phyloP scores from a whole-genome alignment of 768 basidiomycete genomes.

The Pleurotus salmoneostramineus region DNA sequence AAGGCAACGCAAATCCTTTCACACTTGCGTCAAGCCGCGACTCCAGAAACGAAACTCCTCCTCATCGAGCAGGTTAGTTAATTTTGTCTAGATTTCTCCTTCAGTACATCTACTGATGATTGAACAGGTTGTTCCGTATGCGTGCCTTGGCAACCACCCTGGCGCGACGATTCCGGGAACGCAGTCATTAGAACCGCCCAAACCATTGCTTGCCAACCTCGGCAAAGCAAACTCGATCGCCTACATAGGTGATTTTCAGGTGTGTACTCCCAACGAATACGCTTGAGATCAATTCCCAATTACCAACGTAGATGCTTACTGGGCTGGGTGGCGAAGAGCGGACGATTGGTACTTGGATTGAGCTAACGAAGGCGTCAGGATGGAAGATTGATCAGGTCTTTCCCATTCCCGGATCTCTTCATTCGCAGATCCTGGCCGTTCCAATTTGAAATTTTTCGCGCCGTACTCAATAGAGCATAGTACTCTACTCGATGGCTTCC shows the following conservation, averaged over 20 bases:
- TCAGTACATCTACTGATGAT: background rate
- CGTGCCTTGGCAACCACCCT: constrained; percentile 10
- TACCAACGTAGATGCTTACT: constrained; percentile 21
- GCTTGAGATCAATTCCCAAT: background rate
- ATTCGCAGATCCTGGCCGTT: background rate
- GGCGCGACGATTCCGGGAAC: background rate
- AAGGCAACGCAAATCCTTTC: constrained; percentile 20
- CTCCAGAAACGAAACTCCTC: constrained; percentile 18
- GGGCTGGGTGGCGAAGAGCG: constrained; percentile 24
- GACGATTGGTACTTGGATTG: constrained; percentile 19
- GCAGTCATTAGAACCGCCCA: constrained; percentile 12
- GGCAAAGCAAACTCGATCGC: constrained; percentile 17
- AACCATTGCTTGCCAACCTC: constrained; percentile 21
- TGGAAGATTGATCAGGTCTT: constrained; percentile 19
- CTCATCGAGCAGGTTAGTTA: constrained; percentile 14
- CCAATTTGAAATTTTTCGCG: too few species aligned
- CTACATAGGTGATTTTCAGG: constrained; percentile 21
- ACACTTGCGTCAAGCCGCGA: constrained; percentile 18
- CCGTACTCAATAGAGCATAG: too few species aligned
- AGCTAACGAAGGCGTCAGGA: constrained; percentile 17
- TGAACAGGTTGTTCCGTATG: constrained; percentile 11
- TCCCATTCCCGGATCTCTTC: background rate
- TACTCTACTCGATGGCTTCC: too few species aligned
- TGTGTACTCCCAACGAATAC: background rate
- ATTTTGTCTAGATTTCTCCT: background rate